A percentile compares a stretch with the other conserved stretches of the same genome.
Conservation (phyloP, 495 filamentous ascomycete species). For the Penicillium parvum region DNA sequence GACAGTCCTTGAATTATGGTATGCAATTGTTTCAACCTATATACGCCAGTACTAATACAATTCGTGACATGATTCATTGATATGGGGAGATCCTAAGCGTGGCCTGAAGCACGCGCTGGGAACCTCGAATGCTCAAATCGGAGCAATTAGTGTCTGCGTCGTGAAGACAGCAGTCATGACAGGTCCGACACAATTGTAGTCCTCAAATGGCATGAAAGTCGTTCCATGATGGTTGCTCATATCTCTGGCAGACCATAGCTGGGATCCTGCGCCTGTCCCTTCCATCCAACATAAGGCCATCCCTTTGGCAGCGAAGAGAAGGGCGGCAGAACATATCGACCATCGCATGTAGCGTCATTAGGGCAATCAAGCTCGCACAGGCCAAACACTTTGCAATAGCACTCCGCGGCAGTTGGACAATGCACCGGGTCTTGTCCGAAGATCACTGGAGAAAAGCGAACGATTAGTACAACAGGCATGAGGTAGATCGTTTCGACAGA, state of each 20-base stretch:
- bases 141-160: too few species aligned
- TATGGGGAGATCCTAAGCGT: too few species aligned
- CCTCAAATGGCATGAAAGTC: too few species aligned
- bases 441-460: constrained; percentile 29
- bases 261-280: constrained; percentile 42
- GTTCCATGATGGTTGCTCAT: constrained; percentile 14
- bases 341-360: constrained; percentile 30
- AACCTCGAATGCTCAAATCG: too few species aligned
- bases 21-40: too few species aligned
- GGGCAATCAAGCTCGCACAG: constrained; percentile 50
- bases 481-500: too few species aligned
- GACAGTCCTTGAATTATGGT: not conserved
- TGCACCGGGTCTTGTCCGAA: constrained; percentile 49
- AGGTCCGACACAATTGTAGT: too few species aligned
- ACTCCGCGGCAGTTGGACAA: constrained; percentile 53
- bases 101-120: too few species aligned
- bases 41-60: too few species aligned
- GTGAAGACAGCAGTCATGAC: too few species aligned
- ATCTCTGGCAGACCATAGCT: constrained; percentile 34
- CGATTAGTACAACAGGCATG: constrained; percentile 6
- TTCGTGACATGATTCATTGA: too few species aligned
- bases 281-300: constrained; percentile 51
- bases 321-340: constrained; percentile 45
- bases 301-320: constrained; percentile 45
- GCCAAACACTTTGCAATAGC: constrained; percentile 63